Evolutionary conservation across 352 stramenopile genomes (phyloP).

Genomic region (Phytophthora sp.): DNA sequence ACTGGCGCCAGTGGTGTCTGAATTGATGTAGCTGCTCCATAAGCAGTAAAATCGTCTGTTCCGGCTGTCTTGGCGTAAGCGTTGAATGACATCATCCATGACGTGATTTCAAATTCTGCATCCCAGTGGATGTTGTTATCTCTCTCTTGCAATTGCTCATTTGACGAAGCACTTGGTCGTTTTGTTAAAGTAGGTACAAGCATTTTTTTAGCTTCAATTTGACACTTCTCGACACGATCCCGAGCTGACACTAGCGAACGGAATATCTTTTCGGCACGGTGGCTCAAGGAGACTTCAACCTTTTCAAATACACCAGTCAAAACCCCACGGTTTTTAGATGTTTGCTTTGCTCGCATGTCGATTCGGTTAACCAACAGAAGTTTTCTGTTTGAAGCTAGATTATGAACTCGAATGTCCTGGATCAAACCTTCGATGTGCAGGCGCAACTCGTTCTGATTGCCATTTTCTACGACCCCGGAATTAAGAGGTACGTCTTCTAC

Average conservation of each 20-base stretch:
- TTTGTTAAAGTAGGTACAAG: not conserved
- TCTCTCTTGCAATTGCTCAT: not conserved
- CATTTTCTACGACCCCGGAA: not conserved
- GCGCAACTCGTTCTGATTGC: not conserved
- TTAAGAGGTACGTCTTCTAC: not conserved
- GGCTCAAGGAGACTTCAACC: constrained; percentile 21
- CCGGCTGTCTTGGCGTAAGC: constrained; percentile 14
- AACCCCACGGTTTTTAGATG: constrained; percentile 11
- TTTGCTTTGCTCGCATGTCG: constrained; percentile 23
- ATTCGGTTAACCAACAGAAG: constrained; percentile 18
- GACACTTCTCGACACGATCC: constrained; percentile 14
- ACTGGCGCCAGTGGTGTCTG: constrained; percentile 16
- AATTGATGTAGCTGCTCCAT: constrained; percentile 24
- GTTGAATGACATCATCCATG: constrained; percentile 32
- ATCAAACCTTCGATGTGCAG: constrained; percentile 22
- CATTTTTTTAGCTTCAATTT: constrained; percentile 25
- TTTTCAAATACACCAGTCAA: constrained; percentile 18
- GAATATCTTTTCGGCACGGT: constrained; percentile 25
- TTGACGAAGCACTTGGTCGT: not conserved
- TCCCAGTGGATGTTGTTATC: constrained; percentile 19
- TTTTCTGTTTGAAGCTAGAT: constrained; percentile 11
- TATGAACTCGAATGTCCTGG: constrained; percentile 17
- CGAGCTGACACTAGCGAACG: constrained; percentile 17
- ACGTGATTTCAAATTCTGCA: constrained; percentile 21
- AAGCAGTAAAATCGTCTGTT: constrained; percentile 22